Evolutionary conservation across 345 rosid species (phyloP).

Genomic region (Linum usitatissimum): DNA sequence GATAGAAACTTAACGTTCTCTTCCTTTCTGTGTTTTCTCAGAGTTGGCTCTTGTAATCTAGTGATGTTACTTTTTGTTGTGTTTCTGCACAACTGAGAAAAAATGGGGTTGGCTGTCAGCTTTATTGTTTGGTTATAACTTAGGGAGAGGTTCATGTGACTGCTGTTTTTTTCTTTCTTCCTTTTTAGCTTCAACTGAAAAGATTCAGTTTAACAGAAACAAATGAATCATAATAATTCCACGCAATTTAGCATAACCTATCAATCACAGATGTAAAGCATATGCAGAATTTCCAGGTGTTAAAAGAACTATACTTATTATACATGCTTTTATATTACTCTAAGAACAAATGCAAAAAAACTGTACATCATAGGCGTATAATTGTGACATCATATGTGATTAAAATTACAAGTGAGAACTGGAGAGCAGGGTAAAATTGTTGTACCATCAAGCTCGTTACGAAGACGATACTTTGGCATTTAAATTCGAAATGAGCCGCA

Average conservation of each 20-base stretch:
- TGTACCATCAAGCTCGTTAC: background rate
- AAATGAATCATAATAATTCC: too few species aligned
- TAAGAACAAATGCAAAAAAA: too few species aligned
- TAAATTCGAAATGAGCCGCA: constrained; percentile 54
- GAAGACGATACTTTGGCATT: constrained; percentile 31
- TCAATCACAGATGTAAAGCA: too few species aligned
- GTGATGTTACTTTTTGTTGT: background rate
- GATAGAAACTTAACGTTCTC: too few species aligned
- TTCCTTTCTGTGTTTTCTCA: too few species aligned
- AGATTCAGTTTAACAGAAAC: too few species aligned
- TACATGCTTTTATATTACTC: too few species aligned
- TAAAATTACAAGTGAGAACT: background rate
- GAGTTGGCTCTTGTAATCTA: background rate
- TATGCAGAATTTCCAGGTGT: background rate
- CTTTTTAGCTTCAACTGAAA: too few species aligned
- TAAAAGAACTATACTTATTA: background rate
- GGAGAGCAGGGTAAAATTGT: background rate
- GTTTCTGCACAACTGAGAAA: background rate
- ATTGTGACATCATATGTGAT: background rate
- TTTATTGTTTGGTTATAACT: background rate
- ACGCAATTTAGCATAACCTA: too few species aligned
- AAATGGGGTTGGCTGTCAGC: background rate
- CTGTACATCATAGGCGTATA: too few species aligned
- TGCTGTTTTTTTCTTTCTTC: too few species aligned
- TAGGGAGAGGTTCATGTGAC: too few species aligned